Conservation (phyloP, 495 filamentous ascomycete genomes). For the Haplographium delicatum region DNA sequence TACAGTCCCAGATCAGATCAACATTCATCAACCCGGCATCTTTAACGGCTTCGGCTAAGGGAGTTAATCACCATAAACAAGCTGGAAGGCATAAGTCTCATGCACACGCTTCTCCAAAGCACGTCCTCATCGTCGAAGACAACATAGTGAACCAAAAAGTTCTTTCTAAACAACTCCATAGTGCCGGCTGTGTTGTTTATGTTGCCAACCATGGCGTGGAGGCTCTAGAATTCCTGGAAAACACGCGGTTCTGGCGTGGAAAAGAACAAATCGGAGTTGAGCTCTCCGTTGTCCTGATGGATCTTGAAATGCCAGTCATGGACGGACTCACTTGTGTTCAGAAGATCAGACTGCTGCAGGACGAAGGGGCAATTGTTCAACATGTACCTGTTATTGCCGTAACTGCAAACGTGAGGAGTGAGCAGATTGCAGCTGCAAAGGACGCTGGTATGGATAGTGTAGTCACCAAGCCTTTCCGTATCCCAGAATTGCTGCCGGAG, state of each 20-base stretch:
- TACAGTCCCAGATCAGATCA: conserved; percentile 3
- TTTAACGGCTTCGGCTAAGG: conserved; percentile 33
- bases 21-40: conserved; percentile 46
- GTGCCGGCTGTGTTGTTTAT: conserved; percentile 59
- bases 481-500: conserved; percentile 48
- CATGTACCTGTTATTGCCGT: conserved; percentile 78
- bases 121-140: conserved; percentile 75
- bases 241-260: conserved; percentile 3
- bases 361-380: conserved; percentile 39
- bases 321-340: conserved; percentile 68
- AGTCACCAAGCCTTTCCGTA: conserved; percentile 53
- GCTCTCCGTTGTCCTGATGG: conserved; percentile 76
- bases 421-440: conserved; percentile 57
- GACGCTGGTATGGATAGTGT: conserved; percentile 47
- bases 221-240: conserved; percentile 47
- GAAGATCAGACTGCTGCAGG: conserved; percentile 61
- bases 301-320: conserved; percentile 86
- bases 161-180: conserved; percentile 55
- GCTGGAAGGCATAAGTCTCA: too few species aligned
- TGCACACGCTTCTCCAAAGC: conserved; percentile 34
- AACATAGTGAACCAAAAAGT: conserved; percentile 78
- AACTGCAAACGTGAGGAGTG: conserved; percentile 68
- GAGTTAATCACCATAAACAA: neutral
- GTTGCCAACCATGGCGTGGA: conserved; percentile 77
- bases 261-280: conserved; percentile 29